Conservation (phyloP, 31 red algal species). For the Asparagopsis taxiformis region DNA sequence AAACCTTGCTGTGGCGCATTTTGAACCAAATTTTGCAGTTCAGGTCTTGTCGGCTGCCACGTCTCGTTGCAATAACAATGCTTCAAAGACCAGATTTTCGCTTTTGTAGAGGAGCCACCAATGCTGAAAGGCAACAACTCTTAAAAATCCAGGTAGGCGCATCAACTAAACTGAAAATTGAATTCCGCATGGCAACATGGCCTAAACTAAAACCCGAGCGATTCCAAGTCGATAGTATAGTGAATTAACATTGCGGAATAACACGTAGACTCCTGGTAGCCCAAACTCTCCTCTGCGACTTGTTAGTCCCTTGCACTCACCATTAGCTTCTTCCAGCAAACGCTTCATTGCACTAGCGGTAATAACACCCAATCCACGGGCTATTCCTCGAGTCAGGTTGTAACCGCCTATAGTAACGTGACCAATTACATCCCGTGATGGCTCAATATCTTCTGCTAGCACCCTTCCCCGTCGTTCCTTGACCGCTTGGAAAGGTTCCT, state of each 20-base stretch:
- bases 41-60: too few species aligned
- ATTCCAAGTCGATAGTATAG: conserved; percentile 20
- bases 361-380: conserved; percentile 1
- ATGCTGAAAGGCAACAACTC: too few species aligned
- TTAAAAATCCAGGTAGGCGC: too few species aligned
- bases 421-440: conserved; percentile 14
- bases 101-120: too few species aligned
- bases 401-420: conserved; percentile 23
- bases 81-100: too few species aligned
- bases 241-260: conserved; percentile 44
- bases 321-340: neutral
- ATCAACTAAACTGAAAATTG: too few species aligned
- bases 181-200: too few species aligned
- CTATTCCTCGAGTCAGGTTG: conserved; percentile 6
- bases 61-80: too few species aligned
- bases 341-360: neutral
- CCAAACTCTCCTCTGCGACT: neutral
- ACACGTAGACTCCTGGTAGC: conserved; percentile 3
- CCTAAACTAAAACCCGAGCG: neutral
- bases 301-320: neutral
- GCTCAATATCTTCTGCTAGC: neutral
- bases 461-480: conserved; percentile 3
- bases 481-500: neutral
- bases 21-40: too few species aligned
- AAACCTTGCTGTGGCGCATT: too few species aligned